Evolutionary conservation across 2,329 filamentous ascomycete genomes (phyloP).

Genomic region (Aspergillus novoparasiticus): DNA sequence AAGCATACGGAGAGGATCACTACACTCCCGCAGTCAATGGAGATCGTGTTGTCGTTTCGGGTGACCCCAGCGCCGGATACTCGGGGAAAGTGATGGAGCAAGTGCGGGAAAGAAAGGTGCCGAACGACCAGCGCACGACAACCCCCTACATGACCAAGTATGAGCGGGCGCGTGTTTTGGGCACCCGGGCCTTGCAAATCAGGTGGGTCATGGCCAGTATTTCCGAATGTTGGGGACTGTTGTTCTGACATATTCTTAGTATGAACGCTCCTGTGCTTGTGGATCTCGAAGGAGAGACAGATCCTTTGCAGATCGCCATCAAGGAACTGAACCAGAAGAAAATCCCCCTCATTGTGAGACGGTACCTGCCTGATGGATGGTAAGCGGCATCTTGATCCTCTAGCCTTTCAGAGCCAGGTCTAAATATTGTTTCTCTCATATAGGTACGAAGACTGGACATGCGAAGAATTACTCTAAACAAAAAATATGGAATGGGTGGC

Average conservation of each 20-base stretch:
- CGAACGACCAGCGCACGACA: constrained; percentile 82
- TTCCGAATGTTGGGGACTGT: not conserved
- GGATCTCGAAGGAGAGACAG: constrained; percentile 95
- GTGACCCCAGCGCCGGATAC: constrained; percentile 54
- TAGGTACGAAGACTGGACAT: constrained; percentile 99
- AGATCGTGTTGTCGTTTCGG: constrained; percentile 47
- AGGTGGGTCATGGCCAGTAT: constrained; percentile 62
- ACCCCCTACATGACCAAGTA: constrained; percentile 99
- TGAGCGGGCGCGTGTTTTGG: constrained; percentile 88
- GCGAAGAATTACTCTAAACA: constrained; percentile 78
- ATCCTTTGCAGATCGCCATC: constrained; percentile 94
- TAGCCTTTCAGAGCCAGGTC: constrained; percentile 6
- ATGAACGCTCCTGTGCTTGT: constrained; percentile 98
- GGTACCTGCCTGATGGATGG: constrained; percentile 96
- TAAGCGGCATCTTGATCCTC: constrained; percentile 51
- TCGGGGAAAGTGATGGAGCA: constrained; percentile 59
- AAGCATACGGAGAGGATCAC: constrained; percentile 55
- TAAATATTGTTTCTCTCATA: constrained; percentile 12
- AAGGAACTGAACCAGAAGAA: constrained; percentile 99
- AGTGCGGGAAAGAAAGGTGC: constrained; percentile 79
- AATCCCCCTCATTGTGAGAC: constrained; percentile 90
- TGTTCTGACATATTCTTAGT: constrained; percentile 51
- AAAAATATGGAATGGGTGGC: constrained; percentile 13
- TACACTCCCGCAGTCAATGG: constrained; percentile 41
- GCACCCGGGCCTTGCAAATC: constrained; percentile 92